phyloP scores from a whole-genome alignment of 805 yeast genomes.

The Priceomyces melissophilus region DNA sequence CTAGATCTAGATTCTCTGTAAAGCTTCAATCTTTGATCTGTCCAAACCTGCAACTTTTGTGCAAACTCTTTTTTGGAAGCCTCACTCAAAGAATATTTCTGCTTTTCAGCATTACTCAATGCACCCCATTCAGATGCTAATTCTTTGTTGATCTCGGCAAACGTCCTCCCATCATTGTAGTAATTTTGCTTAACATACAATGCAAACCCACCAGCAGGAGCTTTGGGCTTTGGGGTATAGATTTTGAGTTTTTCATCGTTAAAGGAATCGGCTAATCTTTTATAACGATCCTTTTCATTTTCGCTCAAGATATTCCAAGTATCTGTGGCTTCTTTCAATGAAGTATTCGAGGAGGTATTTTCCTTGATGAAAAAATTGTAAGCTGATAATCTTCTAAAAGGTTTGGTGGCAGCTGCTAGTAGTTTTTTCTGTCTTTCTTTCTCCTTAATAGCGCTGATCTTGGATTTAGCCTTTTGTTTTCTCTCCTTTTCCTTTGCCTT shows the following conservation, averaged over 20 bases:
- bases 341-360: constrained; percentile 5
- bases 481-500: constrained; percentile 16
- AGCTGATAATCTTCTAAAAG: constrained; percentile 19
- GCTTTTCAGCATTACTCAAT: constrained; percentile 28
- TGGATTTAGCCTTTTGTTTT: constrained; percentile 9
- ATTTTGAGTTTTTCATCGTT: constrained; percentile 22
- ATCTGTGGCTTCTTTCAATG: constrained; percentile 15
- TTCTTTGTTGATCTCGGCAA: constrained; percentile 23
- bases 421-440: constrained; percentile 12
- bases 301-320: constrained; percentile 26
- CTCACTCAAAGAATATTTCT: constrained; percentile 17
- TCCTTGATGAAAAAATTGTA: constrained; percentile 25
- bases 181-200: constrained; percentile 26
- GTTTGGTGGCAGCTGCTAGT: constrained; percentile 19
- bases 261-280: constrained; percentile 22
- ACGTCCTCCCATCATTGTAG: constrained; percentile 17
- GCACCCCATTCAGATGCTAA: constrained; percentile 28
- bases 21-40: constrained; percentile 21
- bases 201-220: constrained; percentile 30
- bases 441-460: constrained; percentile 9
- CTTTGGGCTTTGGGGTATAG: constrained; percentile 32
- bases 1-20: constrained; percentile 9
- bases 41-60: constrained; percentile 27
- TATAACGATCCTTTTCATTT: constrained; percentile 25
- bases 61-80: constrained; percentile 17